Evolutionary conservation across 169 alveolate genomes (phyloP), one percentile per base, ranked within the genome.

Genomic region (Gregarina niphandrodes): DNA sequence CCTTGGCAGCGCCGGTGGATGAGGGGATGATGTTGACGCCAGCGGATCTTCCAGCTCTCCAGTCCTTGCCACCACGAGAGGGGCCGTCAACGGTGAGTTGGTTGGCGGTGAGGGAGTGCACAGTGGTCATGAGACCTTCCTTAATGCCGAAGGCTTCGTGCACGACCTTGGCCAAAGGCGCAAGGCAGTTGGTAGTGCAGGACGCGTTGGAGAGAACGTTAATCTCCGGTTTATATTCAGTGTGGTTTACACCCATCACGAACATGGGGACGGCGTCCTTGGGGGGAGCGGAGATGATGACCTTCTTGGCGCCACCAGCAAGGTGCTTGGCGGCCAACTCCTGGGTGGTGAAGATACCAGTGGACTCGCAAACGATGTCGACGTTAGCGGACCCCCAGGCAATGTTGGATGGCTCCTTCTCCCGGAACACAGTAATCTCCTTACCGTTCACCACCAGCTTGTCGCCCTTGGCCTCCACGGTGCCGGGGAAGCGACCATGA

Each of bases 11-110:
- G 19, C 99, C 99, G 16, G 99, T 93, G 53, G 93, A 54, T 4
- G 97, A 84, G 16, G 99, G 99, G 53, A 93, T 87, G 53, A 92
- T 83, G 77, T 93, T 93, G 53, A 69, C 71, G 23, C 59, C 35
- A 4, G 97, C 96, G 50, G 95, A 87, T 43, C 98, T 75, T 24
- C 98, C 99, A 22, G 96, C 98, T 57, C 98, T 78, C 99, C 99
- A 93, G 83, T 93, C 99, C 70, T 92, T 92, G 39, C 97, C 98
- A 13, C 98, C 98, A 57, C 84, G 80, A 24, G 96, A 76, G 37
- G 99, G 96, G 30, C 99, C 99, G 55, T 92, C 99, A 26, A 92
- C 99, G 45, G 94, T 83, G 53, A 86, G 73, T 73, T 92, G 95
- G 71, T 79, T 89, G 35, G 96, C 91, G 9, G 99, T 92, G 54